Conservation (phyloP, 1,139 yeast species). For the Scheffersomyces stambukii region DNA sequence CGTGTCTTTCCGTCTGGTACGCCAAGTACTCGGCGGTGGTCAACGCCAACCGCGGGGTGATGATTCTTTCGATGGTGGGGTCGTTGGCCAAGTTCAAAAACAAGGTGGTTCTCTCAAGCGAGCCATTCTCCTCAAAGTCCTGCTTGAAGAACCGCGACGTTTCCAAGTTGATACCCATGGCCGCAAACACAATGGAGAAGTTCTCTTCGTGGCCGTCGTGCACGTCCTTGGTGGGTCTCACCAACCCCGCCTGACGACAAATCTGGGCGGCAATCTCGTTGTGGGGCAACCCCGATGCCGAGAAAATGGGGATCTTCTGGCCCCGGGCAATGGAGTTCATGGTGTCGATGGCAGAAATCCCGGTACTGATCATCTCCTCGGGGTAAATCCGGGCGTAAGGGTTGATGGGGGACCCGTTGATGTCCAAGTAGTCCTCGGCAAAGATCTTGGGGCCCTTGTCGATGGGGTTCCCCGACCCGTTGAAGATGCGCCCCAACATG, state of each 20-base stretch:
- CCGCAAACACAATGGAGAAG: slow-evolving; percentile 98
- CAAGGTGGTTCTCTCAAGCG: slow-evolving; percentile 93
- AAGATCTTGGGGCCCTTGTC: slow-evolving; percentile 98
- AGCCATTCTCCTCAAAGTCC: slow-evolving; percentile 98
- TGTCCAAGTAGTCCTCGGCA: slow-evolving; percentile 97
- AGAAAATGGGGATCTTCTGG: slow-evolving; percentile 97
- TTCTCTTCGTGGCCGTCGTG: slow-evolving; percentile 99
- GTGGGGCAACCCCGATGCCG: slow-evolving; percentile 99
- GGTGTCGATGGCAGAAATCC: slow-evolving; percentile 96
- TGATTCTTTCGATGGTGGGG: slow-evolving; percentile 98
- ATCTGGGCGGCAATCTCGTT: slow-evolving; percentile 99
- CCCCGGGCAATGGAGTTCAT: slow-evolving; percentile 99
- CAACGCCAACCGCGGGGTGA: slow-evolving; percentile 98
- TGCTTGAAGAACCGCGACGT: slow-evolving; percentile 69
- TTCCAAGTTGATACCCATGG: slow-evolving; percentile 57
- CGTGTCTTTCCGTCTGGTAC: slow-evolving; percentile 98
- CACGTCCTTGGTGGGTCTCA: slow-evolving; percentile 98
- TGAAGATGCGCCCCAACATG: slow-evolving; percentile 94
- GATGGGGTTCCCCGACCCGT: slow-evolving; percentile 98
- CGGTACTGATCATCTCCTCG: slow-evolving; percentile 99
- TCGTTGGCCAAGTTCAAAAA: slow-evolving; percentile 97
- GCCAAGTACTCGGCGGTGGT: slow-evolving; percentile 99
- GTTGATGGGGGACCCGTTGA: slow-evolving; percentile 97
- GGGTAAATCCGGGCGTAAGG: slow-evolving; percentile 98
- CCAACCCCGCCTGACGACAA: slow-evolving; percentile 99